These are phyloP conservation scores for Colletotrichum sp. DNA, from an alignment of 2,329 filamentous ascomycete genomes.

Conservation along the genomic window DNA sequence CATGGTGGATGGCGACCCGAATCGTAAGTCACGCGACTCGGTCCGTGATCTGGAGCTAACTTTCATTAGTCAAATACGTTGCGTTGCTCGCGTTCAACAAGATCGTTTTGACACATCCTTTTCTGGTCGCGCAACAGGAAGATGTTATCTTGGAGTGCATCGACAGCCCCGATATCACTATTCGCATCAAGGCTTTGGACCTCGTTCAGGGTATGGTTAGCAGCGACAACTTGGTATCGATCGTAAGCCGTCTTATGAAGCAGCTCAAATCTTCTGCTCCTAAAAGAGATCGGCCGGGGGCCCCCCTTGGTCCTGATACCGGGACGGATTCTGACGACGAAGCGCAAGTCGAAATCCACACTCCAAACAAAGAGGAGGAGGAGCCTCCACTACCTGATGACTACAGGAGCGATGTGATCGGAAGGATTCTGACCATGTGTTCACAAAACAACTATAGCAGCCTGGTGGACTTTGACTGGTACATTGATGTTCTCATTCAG, in stretches of 20 bases:
- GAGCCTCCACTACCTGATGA: slow-evolving; percentile 78
- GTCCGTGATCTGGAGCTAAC: neutral
- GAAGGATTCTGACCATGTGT: slow-evolving; percentile 86
- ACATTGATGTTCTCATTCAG: slow-evolving; percentile 87
- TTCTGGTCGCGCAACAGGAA: slow-evolving; percentile 88
- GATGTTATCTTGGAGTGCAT: slow-evolving; percentile 97
- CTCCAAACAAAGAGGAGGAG: slow-evolving; percentile 39
- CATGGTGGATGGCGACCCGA: slow-evolving; percentile 90
- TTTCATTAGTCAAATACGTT: slow-evolving; percentile 85
- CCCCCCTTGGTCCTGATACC: slow-evolving; percentile 48
- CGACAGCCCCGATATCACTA: slow-evolving; percentile 94
- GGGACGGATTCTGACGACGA: slow-evolving; percentile 57
- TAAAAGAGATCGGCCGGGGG: slow-evolving; percentile 50
- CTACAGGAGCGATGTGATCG: slow-evolving; percentile 84
- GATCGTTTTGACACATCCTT: slow-evolving; percentile 87
- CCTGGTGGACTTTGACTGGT: slow-evolving; percentile 95
- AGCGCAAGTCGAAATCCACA: slow-evolving; percentile 46
- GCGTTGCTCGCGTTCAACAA: slow-evolving; percentile 94
- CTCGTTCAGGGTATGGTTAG: slow-evolving; percentile 94
- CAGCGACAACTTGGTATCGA: slow-evolving; percentile 79
- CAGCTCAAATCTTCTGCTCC: slow-evolving; percentile 75
- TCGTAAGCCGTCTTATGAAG: slow-evolving; percentile 86
- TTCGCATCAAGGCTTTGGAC: slow-evolving; percentile 89
- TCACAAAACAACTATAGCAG: slow-evolving; percentile 87
- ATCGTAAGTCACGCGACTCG: slow-evolving; percentile 64